Percentiles rank a stretch among this genome's conserved stretches.
phyloP scores from a whole-genome alignment of 2,329 filamentous ascomycete genomes.

The Hymenoscyphus linearis region DNA sequence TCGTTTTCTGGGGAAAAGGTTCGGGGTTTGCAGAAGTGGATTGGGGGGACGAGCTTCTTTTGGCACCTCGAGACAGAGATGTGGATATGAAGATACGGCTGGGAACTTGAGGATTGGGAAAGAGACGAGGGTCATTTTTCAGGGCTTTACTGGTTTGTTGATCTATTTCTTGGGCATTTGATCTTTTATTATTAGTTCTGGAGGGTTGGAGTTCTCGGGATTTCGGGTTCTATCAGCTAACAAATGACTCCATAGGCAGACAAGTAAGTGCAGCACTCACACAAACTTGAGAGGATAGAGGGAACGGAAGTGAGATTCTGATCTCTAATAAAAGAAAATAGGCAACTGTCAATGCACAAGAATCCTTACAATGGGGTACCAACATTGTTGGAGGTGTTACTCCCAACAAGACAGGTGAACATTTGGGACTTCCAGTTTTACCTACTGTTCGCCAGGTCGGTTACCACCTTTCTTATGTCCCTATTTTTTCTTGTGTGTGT shows the following conservation, averaged over 20 bases:
- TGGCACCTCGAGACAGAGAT: conserved; percentile 13
- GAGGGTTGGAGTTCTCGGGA: background rate
- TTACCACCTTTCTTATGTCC: background rate
- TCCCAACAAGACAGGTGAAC: conserved; percentile 63
- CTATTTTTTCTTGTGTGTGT: background rate
- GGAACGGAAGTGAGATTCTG: background rate
- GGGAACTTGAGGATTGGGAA: conserved; percentile 61
- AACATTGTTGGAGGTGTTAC: conserved; percentile 76
- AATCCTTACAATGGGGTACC: conserved; percentile 73
- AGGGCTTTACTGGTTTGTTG: conserved; percentile 58
- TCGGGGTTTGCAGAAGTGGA: background rate
- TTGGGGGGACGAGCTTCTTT: conserved; percentile 11
- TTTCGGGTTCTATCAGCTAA: background rate
- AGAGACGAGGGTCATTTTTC: conserved; percentile 63
- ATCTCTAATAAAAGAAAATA: conserved; percentile 24
- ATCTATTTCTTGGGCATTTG: background rate
- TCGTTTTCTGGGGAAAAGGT: conserved; percentile 3
- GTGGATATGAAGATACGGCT: conserved; percentile 48
- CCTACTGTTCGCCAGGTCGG: conserved; percentile 56
- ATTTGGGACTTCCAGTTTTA: conserved; percentile 67
- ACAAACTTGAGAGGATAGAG: background rate
- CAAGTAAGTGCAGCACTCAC: conserved; percentile 15
- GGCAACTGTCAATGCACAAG: conserved; percentile 70
- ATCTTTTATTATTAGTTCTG: too few relatives aligned
- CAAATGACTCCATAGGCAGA: conserved; percentile 27